These are phyloP conservation scores for Thymus mandschuricus DNA, from an alignment of 257 asterid species.

Conservation along the genomic window DNA sequence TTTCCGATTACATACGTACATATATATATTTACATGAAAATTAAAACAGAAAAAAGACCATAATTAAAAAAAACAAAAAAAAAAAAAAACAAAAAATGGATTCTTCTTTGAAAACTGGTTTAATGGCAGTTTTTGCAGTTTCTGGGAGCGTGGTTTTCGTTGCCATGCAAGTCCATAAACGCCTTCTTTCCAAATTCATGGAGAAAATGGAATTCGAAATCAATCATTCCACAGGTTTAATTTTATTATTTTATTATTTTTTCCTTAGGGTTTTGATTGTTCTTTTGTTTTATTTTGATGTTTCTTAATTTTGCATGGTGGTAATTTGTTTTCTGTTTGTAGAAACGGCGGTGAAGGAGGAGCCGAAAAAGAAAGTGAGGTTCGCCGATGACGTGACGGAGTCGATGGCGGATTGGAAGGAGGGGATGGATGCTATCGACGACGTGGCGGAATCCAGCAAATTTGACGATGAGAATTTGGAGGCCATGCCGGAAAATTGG, in stretches of 20 bases:
- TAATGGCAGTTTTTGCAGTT: slow-evolving; percentile 84
- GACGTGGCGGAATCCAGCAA: not conserved
- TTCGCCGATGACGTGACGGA: slow-evolving; percentile 45
- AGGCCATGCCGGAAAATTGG: slow-evolving; percentile 76
- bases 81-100: slow-evolving; percentile 43
- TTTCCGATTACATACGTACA: not conserved
- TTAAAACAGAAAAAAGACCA: slow-evolving; percentile 12
- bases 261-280: not conserved
- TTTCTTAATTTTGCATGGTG: not conserved
- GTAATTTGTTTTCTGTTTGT: not conserved
- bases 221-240: slow-evolving; percentile 38
- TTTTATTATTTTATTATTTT: not conserved
- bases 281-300: not conserved
- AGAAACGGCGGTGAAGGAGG: slow-evolving; percentile 37
- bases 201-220: slow-evolving; percentile 71
- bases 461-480: slow-evolving; percentile 47
- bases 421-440: not conserved
- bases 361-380: slow-evolving; percentile 62
- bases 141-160: slow-evolving; percentile 84
- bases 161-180: slow-evolving; percentile 79
- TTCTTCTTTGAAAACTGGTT: slow-evolving; percentile 58
- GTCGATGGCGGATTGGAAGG: not conserved
- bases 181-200: slow-evolving; percentile 82
- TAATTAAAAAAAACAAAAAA: not conserved
- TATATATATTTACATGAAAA: not conserved